Evolutionary conservation across 495 filamentous ascomycete species (phyloP), one percentile per base, ranked within the genome.

Genomic region (Apiosordaria backusii): DNA sequence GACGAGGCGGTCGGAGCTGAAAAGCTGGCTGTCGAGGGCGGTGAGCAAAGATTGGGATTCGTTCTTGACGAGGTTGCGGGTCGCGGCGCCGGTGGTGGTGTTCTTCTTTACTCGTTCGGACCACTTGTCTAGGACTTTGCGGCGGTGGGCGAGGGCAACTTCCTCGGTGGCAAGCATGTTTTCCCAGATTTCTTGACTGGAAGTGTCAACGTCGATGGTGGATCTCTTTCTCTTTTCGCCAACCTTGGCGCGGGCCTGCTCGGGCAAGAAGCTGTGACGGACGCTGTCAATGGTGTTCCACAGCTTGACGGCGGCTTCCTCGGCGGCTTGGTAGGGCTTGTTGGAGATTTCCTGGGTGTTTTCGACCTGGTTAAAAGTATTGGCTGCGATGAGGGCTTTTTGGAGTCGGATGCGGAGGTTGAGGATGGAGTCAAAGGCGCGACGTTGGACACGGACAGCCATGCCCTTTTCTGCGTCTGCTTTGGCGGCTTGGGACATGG

Each of bases 381-480:
- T 97, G 19, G 88, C 84, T 2, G 90, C 88, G 18, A 92, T 84
- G 18, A 99, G 78, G 4, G 90, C 90, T 75, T 97, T 97, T 71
- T 99, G 95, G 7, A 99, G 79, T 64, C 91, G 89, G 71, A 99
- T 96, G 6, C 95, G 87, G 22, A 89, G 84, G 76, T 95, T 93
- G 21, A 99, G 84, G 3, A 98, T 85, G 2, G 89, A 83, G 68
- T 98, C 93, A 73, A 97, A 98, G 13, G 88, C 88, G 60, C 86
- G 87, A 62, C 92, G 85, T 76, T 99, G 95, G 60, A 85, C 79
- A 70, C 91, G 92, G 29, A 98, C 90, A 2, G 94, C 93, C 65
- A 80, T 80, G 23, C 95, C 95, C 80, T 98, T 98, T 13, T 86
- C 84, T 1, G 89, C 85, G 76, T 99, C 95, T 57, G 85, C 85